phyloP scores from a whole-genome alignment of 345 rosid species.

The Rhizophora mangle region DNA sequence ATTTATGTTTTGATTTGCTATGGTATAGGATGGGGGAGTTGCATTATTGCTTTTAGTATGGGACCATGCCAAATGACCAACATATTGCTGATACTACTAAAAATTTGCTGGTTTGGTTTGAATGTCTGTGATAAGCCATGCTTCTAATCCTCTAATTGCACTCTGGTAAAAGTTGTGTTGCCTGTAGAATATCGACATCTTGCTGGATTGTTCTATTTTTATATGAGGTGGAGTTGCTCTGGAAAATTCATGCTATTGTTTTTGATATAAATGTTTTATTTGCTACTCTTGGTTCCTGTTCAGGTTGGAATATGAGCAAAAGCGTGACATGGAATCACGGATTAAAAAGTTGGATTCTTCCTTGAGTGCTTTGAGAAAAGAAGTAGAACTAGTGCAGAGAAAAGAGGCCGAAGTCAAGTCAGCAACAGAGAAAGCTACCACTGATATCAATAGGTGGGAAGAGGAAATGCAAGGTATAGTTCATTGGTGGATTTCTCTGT shows the following conservation, averaged over 20 bases:
- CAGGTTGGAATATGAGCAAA: slow-evolving; percentile 94
- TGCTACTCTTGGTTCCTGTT: slow-evolving; percentile 12
- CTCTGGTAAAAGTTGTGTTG: background rate
- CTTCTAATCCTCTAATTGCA: background rate
- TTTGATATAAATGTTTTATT: background rate
- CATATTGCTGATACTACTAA: background rate
- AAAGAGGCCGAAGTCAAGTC: slow-evolving; percentile 64
- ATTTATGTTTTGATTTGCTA: no score
- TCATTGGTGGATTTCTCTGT: slow-evolving; percentile 2
- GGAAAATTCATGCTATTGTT: background rate
- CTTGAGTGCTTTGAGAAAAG: slow-evolving; percentile 56
- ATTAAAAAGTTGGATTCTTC: slow-evolving; percentile 79
- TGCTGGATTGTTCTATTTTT: background rate
- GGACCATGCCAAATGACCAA: background rate
- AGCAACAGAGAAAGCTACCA: slow-evolving; percentile 52
- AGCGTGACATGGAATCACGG: slow-evolving; percentile 82
- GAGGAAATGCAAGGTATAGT: slow-evolving; percentile 70
- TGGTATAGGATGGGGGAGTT: background rate
- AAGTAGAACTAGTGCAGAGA: slow-evolving; percentile 51
- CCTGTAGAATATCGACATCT: background rate
- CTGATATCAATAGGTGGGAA: slow-evolving; percentile 67
- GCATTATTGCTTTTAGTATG: background rate
- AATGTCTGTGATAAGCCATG: background rate
- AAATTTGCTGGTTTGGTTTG: background rate
- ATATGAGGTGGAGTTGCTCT: background rate